Evolutionary conservation across 352 stramenopile genomes (phyloP), one percentile per base, ranked within the genome.

Genomic region (Phytophthora europaea): DNA sequence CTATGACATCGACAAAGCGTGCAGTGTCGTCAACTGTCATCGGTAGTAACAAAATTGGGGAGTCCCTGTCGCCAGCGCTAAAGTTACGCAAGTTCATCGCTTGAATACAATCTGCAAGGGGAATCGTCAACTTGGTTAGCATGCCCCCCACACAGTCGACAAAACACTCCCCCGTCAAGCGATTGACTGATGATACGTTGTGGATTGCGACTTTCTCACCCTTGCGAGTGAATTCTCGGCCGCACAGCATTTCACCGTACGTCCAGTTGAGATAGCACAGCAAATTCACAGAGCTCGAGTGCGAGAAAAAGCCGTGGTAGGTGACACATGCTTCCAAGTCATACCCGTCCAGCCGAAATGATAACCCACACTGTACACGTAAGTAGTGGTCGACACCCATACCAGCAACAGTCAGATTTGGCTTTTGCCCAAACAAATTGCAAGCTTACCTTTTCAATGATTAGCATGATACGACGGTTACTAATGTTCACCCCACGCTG

Each of bases 181-280:
- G 73, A 65, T 82, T 78, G 34, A 92, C 72, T n/a, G 68, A 77
- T 1, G 64, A 77, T 3, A 92, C 76, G 3, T 23, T 71, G 9
- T 23, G 52, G 60, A 93, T 82, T 15, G 56, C n/a, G 3, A 82
- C 65, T 6, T 72, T 81, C 22, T 72, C 43, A 9, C 78, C 80
- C 13, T 79, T 81, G 6, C 76, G 66, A 31, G 53, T 70, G 15
- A 91, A 76, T 16, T 92, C 78, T 26, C 65, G 79, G 6, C 83
- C 81, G 12, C 67, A 67, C 2, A 93, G 67, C 1, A 60, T 65
- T 63, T 88, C 75, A 1, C 69, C 86, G 28, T 85, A 83, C 12
- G 67, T 80, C 83, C 87, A 91, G 60, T 92, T 94, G 23, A 83
- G 59, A 69, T 89, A 84, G 16, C 81, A 86, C 3, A 94, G 55